Evolutionary conservation across 768 basidiomycete species (phyloP).

Genomic region (Suillus subaureus): DNA sequence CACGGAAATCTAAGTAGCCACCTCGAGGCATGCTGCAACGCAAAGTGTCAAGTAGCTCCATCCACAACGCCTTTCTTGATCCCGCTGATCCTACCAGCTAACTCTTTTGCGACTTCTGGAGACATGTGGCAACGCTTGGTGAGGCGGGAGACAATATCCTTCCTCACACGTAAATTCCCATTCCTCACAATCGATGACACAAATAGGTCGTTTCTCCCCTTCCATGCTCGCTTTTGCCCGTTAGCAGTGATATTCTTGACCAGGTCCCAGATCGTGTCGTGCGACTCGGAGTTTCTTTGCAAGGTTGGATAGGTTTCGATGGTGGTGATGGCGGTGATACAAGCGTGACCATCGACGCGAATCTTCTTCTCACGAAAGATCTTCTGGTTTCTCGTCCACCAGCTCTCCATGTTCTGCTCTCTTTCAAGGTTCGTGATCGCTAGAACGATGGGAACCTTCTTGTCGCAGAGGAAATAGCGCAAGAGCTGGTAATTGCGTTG

Average conservation of each 20-base stretch:
- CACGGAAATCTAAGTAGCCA: background rate
- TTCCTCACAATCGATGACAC: constrained; percentile 19
- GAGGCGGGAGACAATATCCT: constrained; percentile 21
- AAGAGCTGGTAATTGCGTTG: constrained; percentile 43
- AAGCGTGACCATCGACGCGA: constrained; percentile 36
- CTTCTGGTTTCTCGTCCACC: constrained; percentile 40
- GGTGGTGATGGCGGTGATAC: constrained; percentile 40
- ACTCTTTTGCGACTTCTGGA: constrained; percentile 24
- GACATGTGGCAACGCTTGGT: constrained; percentile 29
- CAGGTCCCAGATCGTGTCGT: constrained; percentile 20
- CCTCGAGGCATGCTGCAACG: too few relatives aligned
- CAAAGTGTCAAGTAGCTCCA: background rate
- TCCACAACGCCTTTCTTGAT: background rate
- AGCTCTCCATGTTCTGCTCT: constrained; percentile 33
- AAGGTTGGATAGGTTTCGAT: too few relatives aligned
- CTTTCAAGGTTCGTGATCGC: constrained; percentile 43
- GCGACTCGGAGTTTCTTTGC: constrained; percentile 36
- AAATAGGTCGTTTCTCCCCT: constrained; percentile 16
- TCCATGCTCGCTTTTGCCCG: constrained; percentile 25
- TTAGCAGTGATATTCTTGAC: constrained; percentile 16
- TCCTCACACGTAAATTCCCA: constrained; percentile 22
- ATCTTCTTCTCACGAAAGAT: constrained; percentile 34
- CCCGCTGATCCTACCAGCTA: constrained; percentile 13
- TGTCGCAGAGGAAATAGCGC: constrained; percentile 38
- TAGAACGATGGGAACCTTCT: constrained; percentile 39